Conservation (phyloP, 2,329 filamentous ascomycete genomes). For the Fusarium lyarnte region DNA sequence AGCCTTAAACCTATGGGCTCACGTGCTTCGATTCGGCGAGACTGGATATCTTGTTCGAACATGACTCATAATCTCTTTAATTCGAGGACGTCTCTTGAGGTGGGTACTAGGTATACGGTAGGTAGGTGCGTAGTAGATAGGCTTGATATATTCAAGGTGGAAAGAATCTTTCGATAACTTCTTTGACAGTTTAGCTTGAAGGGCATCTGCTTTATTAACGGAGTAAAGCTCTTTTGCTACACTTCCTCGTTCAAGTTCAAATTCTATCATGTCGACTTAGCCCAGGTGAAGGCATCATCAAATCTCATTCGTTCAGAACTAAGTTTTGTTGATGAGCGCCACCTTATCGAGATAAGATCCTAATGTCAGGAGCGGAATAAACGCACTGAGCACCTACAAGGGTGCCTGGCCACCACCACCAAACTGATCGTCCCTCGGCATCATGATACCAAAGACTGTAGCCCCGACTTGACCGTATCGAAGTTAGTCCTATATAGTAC, state of each 20-base stretch:
- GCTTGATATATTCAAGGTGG: background rate
- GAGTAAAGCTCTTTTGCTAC: background rate
- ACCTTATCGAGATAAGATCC: constrained; percentile 22
- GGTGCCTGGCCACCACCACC: background rate
- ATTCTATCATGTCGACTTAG: background rate
- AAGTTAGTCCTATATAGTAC: background rate
- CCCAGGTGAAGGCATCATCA: background rate
- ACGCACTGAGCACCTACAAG: background rate
- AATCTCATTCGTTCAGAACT: background rate
- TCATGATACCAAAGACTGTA: constrained; percentile 26
- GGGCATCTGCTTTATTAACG: background rate
- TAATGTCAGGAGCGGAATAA: constrained; percentile 9
- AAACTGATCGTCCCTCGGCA: background rate
- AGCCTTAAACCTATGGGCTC: background rate
- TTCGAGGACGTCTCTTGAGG: background rate
- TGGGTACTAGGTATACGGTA: background rate
- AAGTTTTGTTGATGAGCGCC: background rate
- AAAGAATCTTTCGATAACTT: background rate
- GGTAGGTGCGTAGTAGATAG: too few species aligned
- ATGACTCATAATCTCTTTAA: constrained; percentile 16
- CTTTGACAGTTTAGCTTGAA: background rate
- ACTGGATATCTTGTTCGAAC: background rate
- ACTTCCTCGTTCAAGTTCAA: background rate
- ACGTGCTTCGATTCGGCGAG: background rate
- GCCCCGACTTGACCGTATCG: constrained; percentile 1